These are phyloP conservation scores for Dalbergia cochinchinensis DNA, from an alignment of 306 rosid genomes.

Conservation along the genomic window DNA sequence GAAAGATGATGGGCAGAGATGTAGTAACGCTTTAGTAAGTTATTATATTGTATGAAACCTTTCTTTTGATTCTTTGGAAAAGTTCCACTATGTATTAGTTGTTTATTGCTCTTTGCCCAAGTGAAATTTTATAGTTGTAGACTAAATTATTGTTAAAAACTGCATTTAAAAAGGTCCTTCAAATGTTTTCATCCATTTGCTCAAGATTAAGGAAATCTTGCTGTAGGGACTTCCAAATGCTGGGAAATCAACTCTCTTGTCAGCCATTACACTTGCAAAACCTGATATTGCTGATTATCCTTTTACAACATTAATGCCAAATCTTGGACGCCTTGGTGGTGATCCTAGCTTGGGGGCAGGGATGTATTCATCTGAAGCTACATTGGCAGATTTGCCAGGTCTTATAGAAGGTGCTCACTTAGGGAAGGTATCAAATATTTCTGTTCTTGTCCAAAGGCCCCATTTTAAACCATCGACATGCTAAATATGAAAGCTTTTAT, in stretches of 20 bases:
- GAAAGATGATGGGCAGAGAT: slow-evolving; percentile 33
- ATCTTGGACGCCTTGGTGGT: slow-evolving; percentile 94
- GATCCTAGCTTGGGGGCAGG: slow-evolving; percentile 97
- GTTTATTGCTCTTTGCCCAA: slow-evolving; percentile 14
- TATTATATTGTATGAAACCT: slow-evolving; percentile 18
- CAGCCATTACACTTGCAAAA: slow-evolving; percentile 94
- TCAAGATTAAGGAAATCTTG: slow-evolving; percentile 45
- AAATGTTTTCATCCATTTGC: slow-evolving; percentile 39
- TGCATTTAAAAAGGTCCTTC: slow-evolving; percentile 20
- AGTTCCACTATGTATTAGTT: slow-evolving; percentile 20
- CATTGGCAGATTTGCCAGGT: slow-evolving; percentile 98
- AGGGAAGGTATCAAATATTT: slow-evolving; percentile 79
- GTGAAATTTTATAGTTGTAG: slow-evolving; percentile 8
- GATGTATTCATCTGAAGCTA: slow-evolving; percentile 92
- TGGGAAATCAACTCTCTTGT: slow-evolving; percentile 93
- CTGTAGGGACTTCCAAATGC: slow-evolving; percentile 98
- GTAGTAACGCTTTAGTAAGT: neutral
- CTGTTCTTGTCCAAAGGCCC: slow-evolving; percentile 9
- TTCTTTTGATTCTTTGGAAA: slow-evolving; percentile 10
- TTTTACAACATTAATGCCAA: slow-evolving; percentile 96
- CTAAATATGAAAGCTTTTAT: slow-evolving; percentile 39
- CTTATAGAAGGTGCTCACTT: slow-evolving; percentile 99
- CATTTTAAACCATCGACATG: slow-evolving; percentile 21
- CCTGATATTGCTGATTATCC: slow-evolving; percentile 98
- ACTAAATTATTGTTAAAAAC: neutral